Base-by-base conservation (phyloP, 768 basidiomycete species). In the Kondoa malvinella region DNA sequence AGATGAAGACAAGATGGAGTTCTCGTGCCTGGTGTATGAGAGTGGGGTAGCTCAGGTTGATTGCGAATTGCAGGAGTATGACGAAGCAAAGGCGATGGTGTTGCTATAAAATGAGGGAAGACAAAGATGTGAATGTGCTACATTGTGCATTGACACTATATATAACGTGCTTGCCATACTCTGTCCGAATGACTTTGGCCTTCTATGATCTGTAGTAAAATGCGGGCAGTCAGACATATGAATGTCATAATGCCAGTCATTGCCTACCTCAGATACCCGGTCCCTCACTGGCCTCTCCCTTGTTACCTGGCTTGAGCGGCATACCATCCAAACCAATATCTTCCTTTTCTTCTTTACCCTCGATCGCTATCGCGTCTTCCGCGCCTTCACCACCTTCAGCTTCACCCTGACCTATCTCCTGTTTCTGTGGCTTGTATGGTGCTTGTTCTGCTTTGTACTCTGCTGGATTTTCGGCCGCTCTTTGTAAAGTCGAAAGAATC, bases 11-110 rank as follows among this genome's bases (percentile, higher is more conserved):
- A 69, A 76, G 31, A 72, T 77, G 32, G 78, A 80, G 66, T 77
- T 80, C 67, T 76, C 88, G 8, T 97, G 94, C 74, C 83, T 97
- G 8, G 94, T 96, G 77, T 89, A 91, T 27, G 92, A 97, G 77
- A 85, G 94, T 65, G 91, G 90, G 3, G 82, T 88, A 67, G 73
- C 76, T 63, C 74, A 74, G 67, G 80, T 83, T 26, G 95, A 99
- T 77, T 97, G 94, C 76, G 91, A 99, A 77, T 83, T 96, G 66
- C 73, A 90, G 21, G 81, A 86, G 27, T 74, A 82, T 65, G 74
- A 81, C n/a, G 69, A 65, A 25, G 66, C 68, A 1, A 70, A 69
- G 1, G 74, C 71, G 2, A 68, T 72, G 2, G 74, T 73, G 21
- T 50, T 50, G 40, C 40, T 50, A 21, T 50, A 50, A 21, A 50